These are phyloP conservation scores for Cyclotella kingstonii DNA, from an alignment of 108 stramenopile genomes.

Conservation along the genomic window DNA sequence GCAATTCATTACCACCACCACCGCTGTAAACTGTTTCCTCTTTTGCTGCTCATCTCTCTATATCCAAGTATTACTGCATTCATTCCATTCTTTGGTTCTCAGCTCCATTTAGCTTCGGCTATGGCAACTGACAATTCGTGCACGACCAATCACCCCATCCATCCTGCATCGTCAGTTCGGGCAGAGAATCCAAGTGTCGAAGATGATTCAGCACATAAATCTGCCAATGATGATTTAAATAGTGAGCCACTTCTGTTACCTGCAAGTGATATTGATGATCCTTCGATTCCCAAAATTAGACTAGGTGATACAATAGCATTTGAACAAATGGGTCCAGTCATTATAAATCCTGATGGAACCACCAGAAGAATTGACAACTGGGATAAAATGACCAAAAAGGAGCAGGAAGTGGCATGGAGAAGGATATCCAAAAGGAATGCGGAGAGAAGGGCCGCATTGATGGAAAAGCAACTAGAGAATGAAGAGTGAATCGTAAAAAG, in stretches of 20 bases:
- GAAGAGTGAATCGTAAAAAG: too few species aligned
- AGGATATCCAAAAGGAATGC: slow-evolving; percentile 85
- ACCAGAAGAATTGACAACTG: slow-evolving; percentile 82
- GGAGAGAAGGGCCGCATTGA: slow-evolving; percentile 57
- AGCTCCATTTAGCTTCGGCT: slow-evolving; percentile 9
- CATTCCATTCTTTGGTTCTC: background rate
- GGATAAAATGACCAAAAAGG: slow-evolving; percentile 75
- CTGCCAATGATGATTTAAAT: background rate
- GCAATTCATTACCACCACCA: slow-evolving; percentile 2
- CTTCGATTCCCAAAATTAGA: slow-evolving; percentile 56
- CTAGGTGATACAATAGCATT: slow-evolving; percentile 78
- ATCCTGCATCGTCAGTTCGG: slow-evolving; percentile 1
- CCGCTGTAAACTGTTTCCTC: background rate
- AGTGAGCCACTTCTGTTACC: slow-evolving; percentile 34
- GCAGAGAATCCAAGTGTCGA: background rate
- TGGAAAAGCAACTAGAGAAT: slow-evolving; percentile 52
- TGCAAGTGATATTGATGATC: slow-evolving; percentile 39
- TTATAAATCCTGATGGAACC: slow-evolving; percentile 81
- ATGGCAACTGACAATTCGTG: slow-evolving; percentile 23
- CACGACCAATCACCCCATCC: background rate
- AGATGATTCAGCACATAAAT: background rate
- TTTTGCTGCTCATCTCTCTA: background rate
- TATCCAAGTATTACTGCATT: slow-evolving; percentile 7
- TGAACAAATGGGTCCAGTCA: slow-evolving; percentile 83
- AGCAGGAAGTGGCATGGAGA: slow-evolving; percentile 83